phyloP scores from a whole-genome alignment of 225 moss, liverwort and hornwort genomes.

The Anthoceros angustus region DNA sequence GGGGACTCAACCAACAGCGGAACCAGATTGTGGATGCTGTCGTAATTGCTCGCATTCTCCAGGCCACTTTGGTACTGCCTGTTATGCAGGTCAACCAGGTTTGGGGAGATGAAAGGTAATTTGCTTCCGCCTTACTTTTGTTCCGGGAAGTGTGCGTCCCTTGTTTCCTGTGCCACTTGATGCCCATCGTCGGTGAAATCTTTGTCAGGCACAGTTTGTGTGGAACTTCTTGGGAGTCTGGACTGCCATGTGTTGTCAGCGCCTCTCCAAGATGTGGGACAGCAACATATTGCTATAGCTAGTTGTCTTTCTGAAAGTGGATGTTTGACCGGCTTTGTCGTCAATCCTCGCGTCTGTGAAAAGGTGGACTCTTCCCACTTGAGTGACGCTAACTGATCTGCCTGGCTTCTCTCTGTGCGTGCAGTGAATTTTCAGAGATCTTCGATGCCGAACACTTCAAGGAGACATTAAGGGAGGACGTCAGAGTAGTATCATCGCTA shows the following conservation, averaged over 20 bases:
- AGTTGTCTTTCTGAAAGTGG: no score
- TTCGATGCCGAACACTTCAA: slow-evolving; percentile 73
- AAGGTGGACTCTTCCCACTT: neutral
- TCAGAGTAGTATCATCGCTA: slow-evolving; percentile 32
- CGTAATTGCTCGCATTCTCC: slow-evolving; percentile 46
- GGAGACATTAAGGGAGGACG: slow-evolving; percentile 35
- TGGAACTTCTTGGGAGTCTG: neutral
- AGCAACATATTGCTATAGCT: no score
- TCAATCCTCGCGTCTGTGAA: neutral
- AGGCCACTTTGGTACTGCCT: slow-evolving; percentile 40
- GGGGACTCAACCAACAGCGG: slow-evolving; percentile 56
- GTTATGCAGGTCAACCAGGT: slow-evolving; percentile 47
- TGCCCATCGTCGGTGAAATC: neutral
- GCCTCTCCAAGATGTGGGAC: neutral
- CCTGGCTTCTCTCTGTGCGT: neutral
- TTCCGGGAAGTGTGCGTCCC: neutral
- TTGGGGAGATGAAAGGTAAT: slow-evolving; percentile 59
- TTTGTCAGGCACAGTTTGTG: neutral
- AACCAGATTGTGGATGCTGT: slow-evolving; percentile 60
- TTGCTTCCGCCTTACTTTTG: neutral
- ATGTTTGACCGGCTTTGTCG: no score
- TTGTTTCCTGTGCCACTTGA: neutral
- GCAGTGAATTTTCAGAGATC: slow-evolving; percentile 65
- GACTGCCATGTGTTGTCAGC: neutral
- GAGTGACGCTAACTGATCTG: neutral